Evolutionary conservation across 805 yeast species (phyloP).

Genomic region (Pichia ethanolica): DNA sequence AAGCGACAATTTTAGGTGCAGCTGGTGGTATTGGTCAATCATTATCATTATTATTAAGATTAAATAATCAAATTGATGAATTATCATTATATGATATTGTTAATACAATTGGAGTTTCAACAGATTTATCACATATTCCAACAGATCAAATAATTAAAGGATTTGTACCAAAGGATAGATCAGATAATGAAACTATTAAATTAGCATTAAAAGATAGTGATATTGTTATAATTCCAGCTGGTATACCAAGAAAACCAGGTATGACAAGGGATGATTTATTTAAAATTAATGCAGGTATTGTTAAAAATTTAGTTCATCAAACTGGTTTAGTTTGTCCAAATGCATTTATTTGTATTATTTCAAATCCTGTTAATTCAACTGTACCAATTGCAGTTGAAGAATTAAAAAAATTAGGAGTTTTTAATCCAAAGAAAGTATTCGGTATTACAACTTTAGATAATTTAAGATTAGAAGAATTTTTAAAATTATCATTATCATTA

Average conservation of each 20-base stretch:
- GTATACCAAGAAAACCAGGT: conserved; percentile 60
- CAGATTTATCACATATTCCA: conserved; percentile 79
- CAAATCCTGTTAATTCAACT: conserved; percentile 56
- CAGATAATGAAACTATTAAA: conserved; percentile 31
- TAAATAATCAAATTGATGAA: conserved; percentile 54
- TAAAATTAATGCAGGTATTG: conserved; percentile 51
- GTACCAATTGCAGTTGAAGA: conserved; percentile 55
- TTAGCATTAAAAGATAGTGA: conserved; percentile 41
- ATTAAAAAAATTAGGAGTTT: conserved; percentile 44
- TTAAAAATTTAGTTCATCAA: conserved; percentile 43
- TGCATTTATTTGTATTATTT: conserved; percentile 47
- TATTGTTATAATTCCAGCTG: conserved; percentile 53
- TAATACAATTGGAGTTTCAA: conserved; percentile 79
- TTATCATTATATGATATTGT: conserved; percentile 82
- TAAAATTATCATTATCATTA: conserved; percentile 19
- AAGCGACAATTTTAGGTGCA: conserved; percentile 81
- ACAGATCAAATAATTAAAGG: conserved; percentile 19
- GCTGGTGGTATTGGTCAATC: conserved; percentile 97
- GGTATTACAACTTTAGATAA: conserved; percentile 57
- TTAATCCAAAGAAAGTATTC: conserved; percentile 43
- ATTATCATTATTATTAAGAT: conserved; percentile 70
- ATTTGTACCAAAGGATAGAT: conserved; percentile 17
- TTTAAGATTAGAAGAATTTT: conserved; percentile 47
- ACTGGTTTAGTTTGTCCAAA: conserved; percentile 42
- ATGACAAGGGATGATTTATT: conserved; percentile 60